These are phyloP conservation scores for Vachellia collinsii DNA, from an alignment of 306 rosid species.

Conservation along the genomic window DNA sequence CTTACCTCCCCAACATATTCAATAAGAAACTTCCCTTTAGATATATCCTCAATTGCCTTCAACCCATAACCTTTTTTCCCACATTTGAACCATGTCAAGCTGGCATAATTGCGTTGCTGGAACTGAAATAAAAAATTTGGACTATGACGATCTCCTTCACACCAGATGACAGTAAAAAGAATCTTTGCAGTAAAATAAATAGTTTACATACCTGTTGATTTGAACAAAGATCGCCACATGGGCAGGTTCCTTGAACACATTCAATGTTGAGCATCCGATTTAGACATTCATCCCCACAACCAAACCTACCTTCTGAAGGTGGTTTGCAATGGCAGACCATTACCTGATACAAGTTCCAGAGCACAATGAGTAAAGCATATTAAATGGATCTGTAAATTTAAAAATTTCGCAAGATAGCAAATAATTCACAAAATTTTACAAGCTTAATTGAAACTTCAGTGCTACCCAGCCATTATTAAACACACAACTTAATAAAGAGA, in stretches of 20 bases:
- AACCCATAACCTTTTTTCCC: constrained; percentile 98
- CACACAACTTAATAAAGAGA: constrained; percentile 30
- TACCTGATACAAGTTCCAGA: constrained; percentile 57
- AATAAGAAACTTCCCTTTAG: constrained; percentile 82
- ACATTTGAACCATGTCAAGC: constrained; percentile 74
- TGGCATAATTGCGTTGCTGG: constrained; percentile 85
- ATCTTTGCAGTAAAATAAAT: constrained; percentile 31
- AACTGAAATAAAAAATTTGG: constrained; percentile 66
- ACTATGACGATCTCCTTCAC: constrained; percentile 38
- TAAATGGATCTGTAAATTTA: constrained; percentile 14
- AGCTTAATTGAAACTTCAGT: constrained; percentile 15
- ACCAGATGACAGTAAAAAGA: constrained; percentile 28
- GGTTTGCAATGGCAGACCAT: constrained; percentile 95
- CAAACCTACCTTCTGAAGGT: constrained; percentile 60
- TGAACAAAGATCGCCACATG: constrained; percentile 87
- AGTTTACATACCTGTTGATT: constrained; percentile 85
- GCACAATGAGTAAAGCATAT: constrained; percentile 31
- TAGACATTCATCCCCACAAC: constrained; percentile 96
- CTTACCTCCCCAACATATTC: constrained; percentile 99
- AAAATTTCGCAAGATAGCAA: constrained; percentile 9
- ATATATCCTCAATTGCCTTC: constrained; percentile 63
- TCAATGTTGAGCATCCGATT: constrained; percentile 94
- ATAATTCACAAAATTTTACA: not conserved
- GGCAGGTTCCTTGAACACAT: constrained; percentile 90
- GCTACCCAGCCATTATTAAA: constrained; percentile 16